phyloP scores from a whole-genome alignment of 192 early-diverging fungal genomes.

The Coemansia sp. region DNA sequence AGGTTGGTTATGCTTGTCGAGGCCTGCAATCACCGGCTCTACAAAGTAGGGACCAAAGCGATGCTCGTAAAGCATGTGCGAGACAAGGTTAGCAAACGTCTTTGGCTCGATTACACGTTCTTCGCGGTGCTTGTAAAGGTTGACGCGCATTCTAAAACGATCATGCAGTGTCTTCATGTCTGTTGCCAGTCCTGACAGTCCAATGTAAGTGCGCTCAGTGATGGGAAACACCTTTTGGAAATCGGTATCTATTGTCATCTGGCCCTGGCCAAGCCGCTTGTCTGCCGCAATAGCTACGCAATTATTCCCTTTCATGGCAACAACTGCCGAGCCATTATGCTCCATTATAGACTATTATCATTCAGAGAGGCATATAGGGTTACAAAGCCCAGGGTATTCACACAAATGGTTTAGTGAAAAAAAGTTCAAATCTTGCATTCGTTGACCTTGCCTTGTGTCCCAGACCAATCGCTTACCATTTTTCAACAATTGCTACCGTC shows the following conservation, averaged over 20 bases:
- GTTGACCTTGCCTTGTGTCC: no score
- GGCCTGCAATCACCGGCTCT: slow-evolving; percentile 93
- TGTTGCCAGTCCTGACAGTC: slow-evolving; percentile 92
- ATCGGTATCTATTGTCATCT: slow-evolving; percentile 90
- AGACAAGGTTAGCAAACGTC: slow-evolving; percentile 91
- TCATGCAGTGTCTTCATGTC: slow-evolving; percentile 95
- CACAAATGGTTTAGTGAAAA: background rate
- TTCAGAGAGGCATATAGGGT: background rate
- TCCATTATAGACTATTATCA: slow-evolving; percentile 28
- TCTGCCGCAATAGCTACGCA: slow-evolving; percentile 98
- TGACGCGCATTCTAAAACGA: slow-evolving; percentile 88
- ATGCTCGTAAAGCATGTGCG: slow-evolving; percentile 91
- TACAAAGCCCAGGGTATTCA: background rate
- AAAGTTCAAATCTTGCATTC: background rate
- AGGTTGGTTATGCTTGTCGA: slow-evolving; percentile 87
- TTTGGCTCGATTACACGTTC: slow-evolving; percentile 94
- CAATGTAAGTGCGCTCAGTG: slow-evolving; percentile 85
- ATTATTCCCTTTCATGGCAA: slow-evolving; percentile 98
- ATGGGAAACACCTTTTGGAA: slow-evolving; percentile 94
- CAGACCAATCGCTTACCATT: background rate
- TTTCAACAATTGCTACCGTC: background rate
- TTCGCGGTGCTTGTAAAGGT: slow-evolving; percentile 95
- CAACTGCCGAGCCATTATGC: slow-evolving; percentile 81
- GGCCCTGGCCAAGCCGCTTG: slow-evolving; percentile 89
- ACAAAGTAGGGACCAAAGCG: slow-evolving; percentile 97